Base-by-base conservation (phyloP, 371 early-diverging fungal species). In the Syncephalastrum contaminatum region DNA sequence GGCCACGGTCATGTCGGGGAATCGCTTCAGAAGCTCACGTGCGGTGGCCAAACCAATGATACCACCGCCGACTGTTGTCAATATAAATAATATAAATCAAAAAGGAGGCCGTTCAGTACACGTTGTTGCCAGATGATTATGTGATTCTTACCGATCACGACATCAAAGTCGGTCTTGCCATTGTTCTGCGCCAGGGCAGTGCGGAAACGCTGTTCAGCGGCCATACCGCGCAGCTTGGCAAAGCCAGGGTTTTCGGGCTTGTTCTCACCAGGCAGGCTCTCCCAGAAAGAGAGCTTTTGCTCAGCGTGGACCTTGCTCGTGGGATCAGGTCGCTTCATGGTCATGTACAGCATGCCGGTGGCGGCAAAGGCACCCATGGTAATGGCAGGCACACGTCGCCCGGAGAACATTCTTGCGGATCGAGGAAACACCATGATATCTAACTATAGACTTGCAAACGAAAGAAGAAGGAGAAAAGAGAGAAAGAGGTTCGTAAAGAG, bases 1-100 rank as follows among this genome's bases (percentile, higher is more conserved):
- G 27, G 75, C 74, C 2, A 77, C 69, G 0, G 78, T 77, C 75
- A 74, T 77, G 6, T 63, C 53, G 5, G 78, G 73, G 43, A 68
- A 77, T 14, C 78, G 68, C 22, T 72, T 70, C 39, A 77, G 53
- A n/a, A 77, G 48, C 51, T 77, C 78, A 51, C 78, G 68, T 16
- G 78, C 78, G 22, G 78, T 77, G 30, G 78, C 78, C n/a, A 77
- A 48, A 49, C 78, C 78, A 66, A 61, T 56, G 41, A 66, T 66
- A 42, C 62, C 59, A 48, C 66, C 62, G 48, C 62, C 51, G 8
- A 64, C 56, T 64, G 36, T 51, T 19, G 40, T 21, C 14, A 21
- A 43, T 12, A 45, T 30, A 57, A 12, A 8, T 10, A 30, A 30
- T 30, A 30, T 21, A 42, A 39, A 36, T 13, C 40, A 43, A 8